Conservation (phyloP, 106 monocot genomes). For the Dendrobium nobile region DNA sequence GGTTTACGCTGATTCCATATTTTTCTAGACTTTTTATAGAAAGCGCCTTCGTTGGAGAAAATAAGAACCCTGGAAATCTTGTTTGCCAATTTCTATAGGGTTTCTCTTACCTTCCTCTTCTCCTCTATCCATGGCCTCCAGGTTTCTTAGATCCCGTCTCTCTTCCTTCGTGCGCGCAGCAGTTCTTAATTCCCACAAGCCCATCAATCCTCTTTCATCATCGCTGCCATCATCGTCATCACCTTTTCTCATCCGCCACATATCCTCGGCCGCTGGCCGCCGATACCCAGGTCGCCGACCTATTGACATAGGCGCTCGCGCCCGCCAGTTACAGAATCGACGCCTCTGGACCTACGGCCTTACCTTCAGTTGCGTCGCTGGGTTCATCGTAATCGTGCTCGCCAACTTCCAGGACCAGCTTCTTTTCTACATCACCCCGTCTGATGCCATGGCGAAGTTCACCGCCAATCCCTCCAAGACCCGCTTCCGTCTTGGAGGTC, state of each 20-base stretch:
- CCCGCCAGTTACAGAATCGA: slow-evolving; percentile 84
- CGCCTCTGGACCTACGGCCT: slow-evolving; percentile 95
- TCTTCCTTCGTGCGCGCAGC: slow-evolving; percentile 11
- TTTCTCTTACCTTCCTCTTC: background rate
- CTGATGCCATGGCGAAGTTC: slow-evolving; percentile 66
- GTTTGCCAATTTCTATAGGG: background rate
- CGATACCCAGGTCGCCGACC: slow-evolving; percentile 25
- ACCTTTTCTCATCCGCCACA: slow-evolving; percentile 10
- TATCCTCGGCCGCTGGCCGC: slow-evolving; percentile 20
- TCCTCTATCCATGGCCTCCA: slow-evolving; percentile 18
- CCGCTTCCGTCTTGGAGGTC: slow-evolving; percentile 81
- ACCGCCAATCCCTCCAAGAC: slow-evolving; percentile 55
- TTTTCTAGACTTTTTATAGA: no score
- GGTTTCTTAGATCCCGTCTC: slow-evolving; percentile 24
- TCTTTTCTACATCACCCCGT: slow-evolving; percentile 92
- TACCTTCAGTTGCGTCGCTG: slow-evolving; percentile 85
- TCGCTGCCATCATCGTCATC: background rate
- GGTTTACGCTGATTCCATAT: no score
- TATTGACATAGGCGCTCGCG: slow-evolving; percentile 86
- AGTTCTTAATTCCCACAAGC: background rate
- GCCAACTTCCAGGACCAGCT: slow-evolving; percentile 93
- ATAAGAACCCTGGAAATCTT: no score
- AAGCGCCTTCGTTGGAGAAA: no score
- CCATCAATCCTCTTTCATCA: background rate
- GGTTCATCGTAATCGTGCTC: slow-evolving; percentile 87